These are phyloP conservation scores for Dryadomyces quercus-mongolicae DNA, from an alignment of 2,329 filamentous ascomycete genomes.

Conservation along the genomic window DNA sequence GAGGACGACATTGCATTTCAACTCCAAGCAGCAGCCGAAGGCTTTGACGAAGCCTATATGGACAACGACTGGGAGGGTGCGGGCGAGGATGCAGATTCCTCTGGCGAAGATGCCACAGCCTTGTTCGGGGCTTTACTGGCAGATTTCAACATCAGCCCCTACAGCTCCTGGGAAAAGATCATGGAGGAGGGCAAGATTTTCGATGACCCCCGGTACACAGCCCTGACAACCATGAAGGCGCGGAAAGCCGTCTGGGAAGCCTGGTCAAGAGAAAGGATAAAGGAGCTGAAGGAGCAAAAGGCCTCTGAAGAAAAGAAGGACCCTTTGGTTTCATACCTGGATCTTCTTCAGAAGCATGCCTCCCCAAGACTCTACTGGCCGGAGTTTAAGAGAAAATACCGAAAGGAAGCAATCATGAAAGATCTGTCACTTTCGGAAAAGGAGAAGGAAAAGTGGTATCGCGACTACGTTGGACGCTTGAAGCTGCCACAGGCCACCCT, in stretches of 20 bases:
- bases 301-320: constrained; percentile 70
- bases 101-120: constrained; percentile 60
- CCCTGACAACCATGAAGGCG: constrained; percentile 66
- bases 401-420: constrained; percentile 70
- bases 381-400: constrained; percentile 87
- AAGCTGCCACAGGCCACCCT: constrained; percentile 53
- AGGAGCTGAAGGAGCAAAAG: constrained; percentile 57
- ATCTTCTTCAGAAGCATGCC: constrained; percentile 68
- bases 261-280: constrained; percentile 72
- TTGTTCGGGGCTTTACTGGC: constrained; percentile 80
- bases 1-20: constrained; percentile 94
- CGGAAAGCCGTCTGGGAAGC: constrained; percentile 73
- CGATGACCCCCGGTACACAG: constrained; percentile 78
- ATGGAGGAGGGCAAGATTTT: constrained; percentile 72
- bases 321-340: constrained; percentile 70
- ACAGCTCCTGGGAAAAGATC: constrained; percentile 81
- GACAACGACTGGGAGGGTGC: constrained; percentile 55
- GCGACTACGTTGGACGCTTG: constrained; percentile 58
- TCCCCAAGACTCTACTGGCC: constrained; percentile 94
- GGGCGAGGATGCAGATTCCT: constrained; percentile 84
- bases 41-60: constrained; percentile 28
- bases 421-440: constrained; percentile 60
- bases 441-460: constrained; percentile 68
- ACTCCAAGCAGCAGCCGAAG: constrained; percentile 67
- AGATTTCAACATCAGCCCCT: constrained; percentile 74